Evolutionary conservation across 495 filamentous ascomycete species (phyloP).

Genomic region (Podospora bellae-mahoneyi): DNA sequence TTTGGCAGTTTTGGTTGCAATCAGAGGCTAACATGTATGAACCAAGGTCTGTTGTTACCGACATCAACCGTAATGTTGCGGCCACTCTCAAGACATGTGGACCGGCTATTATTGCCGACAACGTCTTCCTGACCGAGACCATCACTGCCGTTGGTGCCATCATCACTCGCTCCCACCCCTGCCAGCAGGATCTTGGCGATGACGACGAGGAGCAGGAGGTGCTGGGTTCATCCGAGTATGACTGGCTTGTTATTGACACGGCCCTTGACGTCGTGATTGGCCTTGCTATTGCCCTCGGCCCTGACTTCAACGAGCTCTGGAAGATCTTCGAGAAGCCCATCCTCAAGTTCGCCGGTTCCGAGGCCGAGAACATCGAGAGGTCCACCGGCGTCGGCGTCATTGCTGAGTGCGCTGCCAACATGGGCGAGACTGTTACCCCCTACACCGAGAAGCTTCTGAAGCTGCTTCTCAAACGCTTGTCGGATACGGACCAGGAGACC

Average conservation of each 20-base stretch:
- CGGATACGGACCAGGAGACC: constrained; percentile 86
- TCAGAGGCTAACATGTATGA: constrained; percentile 39
- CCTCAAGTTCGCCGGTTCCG: constrained; percentile 79
- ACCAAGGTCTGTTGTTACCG: constrained; percentile 74
- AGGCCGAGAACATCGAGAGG: constrained; percentile 74
- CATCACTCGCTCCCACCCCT: constrained; percentile 84
- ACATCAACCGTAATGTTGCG: constrained; percentile 94
- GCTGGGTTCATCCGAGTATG: constrained; percentile 84
- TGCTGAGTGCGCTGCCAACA: constrained; percentile 84
- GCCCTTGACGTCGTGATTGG: constrained; percentile 85
- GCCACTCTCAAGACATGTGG: constrained; percentile 88
- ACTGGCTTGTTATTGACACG: constrained; percentile 94
- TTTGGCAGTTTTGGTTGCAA: constrained; percentile 2
- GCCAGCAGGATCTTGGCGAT: constrained; percentile 82
- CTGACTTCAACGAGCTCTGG: constrained; percentile 80
- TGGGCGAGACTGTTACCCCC: constrained; percentile 72
- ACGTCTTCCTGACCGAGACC: constrained; percentile 54
- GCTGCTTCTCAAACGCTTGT: constrained; percentile 79
- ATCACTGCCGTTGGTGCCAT: constrained; percentile 67
- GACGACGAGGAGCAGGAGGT: constrained; percentile 67
- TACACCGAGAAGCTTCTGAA: constrained; percentile 73
- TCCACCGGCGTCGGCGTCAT: constrained; percentile 85
- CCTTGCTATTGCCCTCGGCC: constrained; percentile 75
- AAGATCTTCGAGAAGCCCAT: constrained; percentile 89
- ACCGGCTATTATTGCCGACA: constrained; percentile 76